Evolutionary conservation across 495 filamentous ascomycete species (phyloP), one percentile per base, ranked within the genome.

Genomic region (Lineolata rhizophorae): DNA sequence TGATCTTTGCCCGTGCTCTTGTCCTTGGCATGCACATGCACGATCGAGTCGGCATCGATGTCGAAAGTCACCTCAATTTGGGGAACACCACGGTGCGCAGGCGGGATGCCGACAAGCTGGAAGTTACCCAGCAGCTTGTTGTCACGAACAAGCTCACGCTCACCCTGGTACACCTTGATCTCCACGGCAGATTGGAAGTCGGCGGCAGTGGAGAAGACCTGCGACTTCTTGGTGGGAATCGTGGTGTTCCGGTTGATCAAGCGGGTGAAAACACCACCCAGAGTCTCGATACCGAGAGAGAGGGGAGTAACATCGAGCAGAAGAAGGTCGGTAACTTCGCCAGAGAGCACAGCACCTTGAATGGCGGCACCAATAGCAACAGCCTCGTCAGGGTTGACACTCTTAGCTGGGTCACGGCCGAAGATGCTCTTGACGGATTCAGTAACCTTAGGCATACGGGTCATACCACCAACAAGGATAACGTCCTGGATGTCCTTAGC

Each of bases 121-220:
- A 97, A 97, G 78, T 97, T 95, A 22, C 87, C 87, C 13, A 97
- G 72, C 36, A 97, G 63, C 67, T 97, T 97, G 74, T 97, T 97
- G 65, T 97, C 87, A 52, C 72, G 73, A 50, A 97, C 87, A 35
- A 97, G 79, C 63, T 97, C 87, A 77, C 87, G 87, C 67, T 97
- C 87, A 64, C 87, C 87, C 70, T 97, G 87, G 78, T 72, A 95
- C 35, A 97, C 90, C 75, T 97, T 97, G 69, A 97, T 97, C 67
- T 97, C 87, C 55, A 97, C 87, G 45, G 87, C 87, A 38, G 79
- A 92, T 69, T 97, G 87, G 78, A 91, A 94, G 52, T 97, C 87
- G 46, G 87, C 87, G 33, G 87, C 87, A 29, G 87, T 97, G 32
- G 87, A 94, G 70, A 97, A 97, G 42, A 82, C 68, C 63, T 95